Percentiles rank a stretch among this genome's conserved stretches.
These are phyloP conservation scores for Staphylotrichum longicolle DNA, from an alignment of 495 filamentous ascomycete species.

Conservation along the genomic window DNA sequence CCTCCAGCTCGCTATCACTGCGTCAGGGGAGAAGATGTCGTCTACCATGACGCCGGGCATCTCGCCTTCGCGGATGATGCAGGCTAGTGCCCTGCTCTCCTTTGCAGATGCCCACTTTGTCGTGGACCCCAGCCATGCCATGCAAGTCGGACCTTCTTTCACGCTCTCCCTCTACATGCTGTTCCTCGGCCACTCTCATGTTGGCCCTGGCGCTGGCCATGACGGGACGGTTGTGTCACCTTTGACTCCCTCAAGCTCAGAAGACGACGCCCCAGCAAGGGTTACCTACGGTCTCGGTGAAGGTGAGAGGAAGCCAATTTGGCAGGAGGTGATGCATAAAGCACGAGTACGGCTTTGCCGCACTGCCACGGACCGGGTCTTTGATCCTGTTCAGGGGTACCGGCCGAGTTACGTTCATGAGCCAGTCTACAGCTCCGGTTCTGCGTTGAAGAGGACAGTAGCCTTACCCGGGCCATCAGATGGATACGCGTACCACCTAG, in stretches of 20 bases:
- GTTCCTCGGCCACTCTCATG: constrained; percentile 68
- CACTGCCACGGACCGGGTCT: constrained; percentile 35
- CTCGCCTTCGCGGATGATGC: constrained; percentile 85
- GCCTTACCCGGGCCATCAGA: constrained; percentile 32
- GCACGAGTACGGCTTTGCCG: constrained; percentile 76
- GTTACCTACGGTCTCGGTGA: constrained; percentile 49
- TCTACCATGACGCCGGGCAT: constrained; percentile 76
- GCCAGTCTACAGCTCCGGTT: too few species aligned
- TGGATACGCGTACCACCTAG: constrained; percentile 85
- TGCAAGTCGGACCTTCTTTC: constrained; percentile 88
- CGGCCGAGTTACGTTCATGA: constrained; percentile 7
- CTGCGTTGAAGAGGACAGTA: too few species aligned
- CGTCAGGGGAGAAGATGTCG: constrained; percentile 83
- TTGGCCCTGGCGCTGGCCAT: constrained; percentile 28
- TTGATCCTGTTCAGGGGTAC: constrained; percentile 30
- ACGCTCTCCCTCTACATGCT: constrained; percentile 95
- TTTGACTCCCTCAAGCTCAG: constrained; percentile 29
- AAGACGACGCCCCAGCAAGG: neutral
- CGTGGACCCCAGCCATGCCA: constrained; percentile 56
- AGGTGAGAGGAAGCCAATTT: constrained; percentile 68
- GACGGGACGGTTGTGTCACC: neutral
- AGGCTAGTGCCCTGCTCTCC: constrained; percentile 90
- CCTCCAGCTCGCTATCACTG: constrained; percentile 92
- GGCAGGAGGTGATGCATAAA: constrained; percentile 98
- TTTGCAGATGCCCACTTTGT: constrained; percentile 84